phyloP scores from a whole-genome alignment of 2,329 filamentous ascomycete species.

The Aspergillus clavatus region DNA sequence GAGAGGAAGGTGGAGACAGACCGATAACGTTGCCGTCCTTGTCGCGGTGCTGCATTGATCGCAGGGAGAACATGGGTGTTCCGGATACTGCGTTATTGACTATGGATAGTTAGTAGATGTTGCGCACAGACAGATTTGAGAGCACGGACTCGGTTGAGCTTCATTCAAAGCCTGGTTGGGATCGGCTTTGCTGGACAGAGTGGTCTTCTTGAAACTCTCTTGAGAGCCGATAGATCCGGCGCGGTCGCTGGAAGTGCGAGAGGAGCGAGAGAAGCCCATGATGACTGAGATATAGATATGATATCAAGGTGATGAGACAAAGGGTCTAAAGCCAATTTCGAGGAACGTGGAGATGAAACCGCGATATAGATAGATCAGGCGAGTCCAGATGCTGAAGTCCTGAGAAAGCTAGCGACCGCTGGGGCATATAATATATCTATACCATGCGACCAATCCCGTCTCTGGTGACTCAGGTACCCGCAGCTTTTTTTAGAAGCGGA shows the following conservation, averaged over 20 bases:
- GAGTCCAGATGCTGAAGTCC: not conserved
- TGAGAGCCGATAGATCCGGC: conserved; percentile 22
- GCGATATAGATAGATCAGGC: not conserved
- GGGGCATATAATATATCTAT: not conserved
- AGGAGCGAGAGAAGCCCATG: conserved; percentile 18
- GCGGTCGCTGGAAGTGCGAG: conserved; percentile 20
- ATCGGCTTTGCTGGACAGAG: conserved; percentile 72
- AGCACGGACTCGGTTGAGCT: conserved; percentile 70
- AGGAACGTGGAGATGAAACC: not conserved
- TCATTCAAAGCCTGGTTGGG: conserved; percentile 79
- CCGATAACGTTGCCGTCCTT: conserved; percentile 71
- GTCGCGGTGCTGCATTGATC: conserved; percentile 72
- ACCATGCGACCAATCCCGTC: not conserved
- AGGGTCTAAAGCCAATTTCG: not conserved
- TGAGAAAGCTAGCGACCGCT: not conserved
- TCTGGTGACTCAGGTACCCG: not conserved
- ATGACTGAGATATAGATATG: not conserved
- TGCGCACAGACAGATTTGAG: not conserved
- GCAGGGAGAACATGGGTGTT: conserved; percentile 57
- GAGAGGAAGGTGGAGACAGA: conserved; percentile 36
- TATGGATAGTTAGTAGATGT: not conserved
- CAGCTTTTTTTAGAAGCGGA: not conserved
- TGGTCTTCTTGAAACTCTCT: conserved; percentile 18
- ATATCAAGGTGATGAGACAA: not conserved
- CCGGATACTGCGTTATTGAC: conserved; percentile 3